A percentile compares a stretch with the other conserved stretches of the same genome.
Conservation (phyloP, 768 basidiomycete genomes). For the Psilocybe cubensis region DNA sequence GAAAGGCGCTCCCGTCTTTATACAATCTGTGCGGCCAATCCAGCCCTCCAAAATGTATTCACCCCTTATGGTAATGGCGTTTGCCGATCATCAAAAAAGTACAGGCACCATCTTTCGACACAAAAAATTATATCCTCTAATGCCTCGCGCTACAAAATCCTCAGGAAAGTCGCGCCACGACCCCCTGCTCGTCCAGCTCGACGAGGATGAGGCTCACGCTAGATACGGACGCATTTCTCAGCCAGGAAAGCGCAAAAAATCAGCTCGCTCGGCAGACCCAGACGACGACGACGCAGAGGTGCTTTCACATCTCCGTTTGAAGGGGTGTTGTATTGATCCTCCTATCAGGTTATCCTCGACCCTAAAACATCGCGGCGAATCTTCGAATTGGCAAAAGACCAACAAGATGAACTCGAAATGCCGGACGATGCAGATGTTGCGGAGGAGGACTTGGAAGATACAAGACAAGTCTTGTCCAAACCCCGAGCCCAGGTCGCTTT, state of each 20-base stretch:
- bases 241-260: constrained; percentile 76
- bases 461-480: constrained; percentile 31
- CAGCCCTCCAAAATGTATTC: constrained; percentile 10
- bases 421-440: constrained; percentile 52
- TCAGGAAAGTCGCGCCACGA: constrained; percentile 74
- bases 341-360: constrained; percentile 67
- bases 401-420: constrained; percentile 87
- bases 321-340: constrained; percentile 10
- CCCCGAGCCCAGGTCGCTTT: constrained; percentile 34
- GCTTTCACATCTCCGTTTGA: constrained; percentile 21
- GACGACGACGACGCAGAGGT: constrained; percentile 66
- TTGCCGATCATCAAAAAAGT: constrained; percentile 26
- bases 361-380: constrained; percentile 85
- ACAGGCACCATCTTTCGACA: constrained; percentile 5
- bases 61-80: constrained; percentile 18
- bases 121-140: constrained; percentile 28
- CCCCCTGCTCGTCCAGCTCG: constrained; percentile 84
- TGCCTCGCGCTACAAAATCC: constrained; percentile 68
- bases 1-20: background rate
- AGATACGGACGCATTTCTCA: constrained; percentile 81
- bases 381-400: constrained; percentile 89
- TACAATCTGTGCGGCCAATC: constrained; percentile 5
- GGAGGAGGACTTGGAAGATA: constrained; percentile 47
- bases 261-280: constrained; percentile 46
- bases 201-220: constrained; percentile 73